Percentiles rank a stretch among this genome's conserved stretches.
These are phyloP conservation scores for Ulmus americana DNA, from an alignment of 331 rosid species.

Conservation along the genomic window DNA sequence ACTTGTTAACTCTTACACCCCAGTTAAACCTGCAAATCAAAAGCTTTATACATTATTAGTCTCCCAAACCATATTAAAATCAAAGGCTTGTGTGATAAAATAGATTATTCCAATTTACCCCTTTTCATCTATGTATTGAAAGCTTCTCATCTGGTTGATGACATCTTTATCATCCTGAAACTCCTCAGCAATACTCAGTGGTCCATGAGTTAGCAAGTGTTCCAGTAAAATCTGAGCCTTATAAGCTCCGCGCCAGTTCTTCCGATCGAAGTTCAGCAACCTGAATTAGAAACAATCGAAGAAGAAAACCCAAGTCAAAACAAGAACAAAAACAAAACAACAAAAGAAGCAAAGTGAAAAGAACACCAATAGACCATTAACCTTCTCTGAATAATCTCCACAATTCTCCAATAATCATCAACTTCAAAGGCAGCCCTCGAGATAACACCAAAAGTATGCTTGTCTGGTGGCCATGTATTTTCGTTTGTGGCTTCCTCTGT, in stretches of 20 bases:
- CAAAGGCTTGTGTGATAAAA: background rate
- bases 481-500: slow-evolving; percentile 70
- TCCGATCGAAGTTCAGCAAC: slow-evolving; percentile 44
- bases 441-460: slow-evolving; percentile 35
- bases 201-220: slow-evolving; percentile 72
- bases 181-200: slow-evolving; percentile 55
- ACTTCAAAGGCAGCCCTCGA: slow-evolving; percentile 66
- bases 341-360: background rate
- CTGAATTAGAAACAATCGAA: slow-evolving; percentile 32
- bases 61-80: background rate
- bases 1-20: slow-evolving; percentile 49
- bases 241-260: slow-evolving; percentile 57
- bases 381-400: slow-evolving; percentile 59
- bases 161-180: slow-evolving; percentile 34
- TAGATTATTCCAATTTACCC: slow-evolving; percentile 33
- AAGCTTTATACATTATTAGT: background rate
- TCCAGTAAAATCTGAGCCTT: slow-evolving; percentile 59
- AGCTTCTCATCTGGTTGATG: slow-evolving; percentile 40
- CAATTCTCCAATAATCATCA: slow-evolving; percentile 66
- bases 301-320: slow-evolving; percentile 3
- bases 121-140: slow-evolving; percentile 57
- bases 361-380: background rate
- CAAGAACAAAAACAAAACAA: background rate
- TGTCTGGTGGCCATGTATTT: slow-evolving; percentile 61
- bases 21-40: slow-evolving; percentile 51